phyloP scores from a whole-genome alignment of 1,139 yeast genomes.

The Yamadazyma mexicana region DNA sequence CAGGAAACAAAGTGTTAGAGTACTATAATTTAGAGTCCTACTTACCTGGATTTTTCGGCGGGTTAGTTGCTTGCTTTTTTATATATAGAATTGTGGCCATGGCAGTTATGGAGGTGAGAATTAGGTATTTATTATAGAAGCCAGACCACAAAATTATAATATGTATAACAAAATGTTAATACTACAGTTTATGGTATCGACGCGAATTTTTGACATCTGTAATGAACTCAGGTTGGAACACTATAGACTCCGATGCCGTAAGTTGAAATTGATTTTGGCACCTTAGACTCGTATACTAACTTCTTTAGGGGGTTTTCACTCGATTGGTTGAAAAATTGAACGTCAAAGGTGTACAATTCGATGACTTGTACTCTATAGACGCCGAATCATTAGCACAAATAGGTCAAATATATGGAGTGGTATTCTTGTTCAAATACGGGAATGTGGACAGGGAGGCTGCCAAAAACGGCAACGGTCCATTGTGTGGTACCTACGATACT shows the following conservation, averaged over 20 bases:
- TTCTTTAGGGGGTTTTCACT: constrained; percentile 59
- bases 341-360: constrained; percentile 58
- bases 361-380: constrained; percentile 60
- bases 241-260: constrained; percentile 71
- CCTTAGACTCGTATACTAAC: constrained; percentile 13
- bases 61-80: constrained; percentile 35
- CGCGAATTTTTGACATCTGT: too few species aligned
- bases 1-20: constrained; percentile 38
- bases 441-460: constrained; percentile 34
- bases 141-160: too few species aligned
- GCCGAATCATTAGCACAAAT: constrained; percentile 38
- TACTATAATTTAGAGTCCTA: constrained; percentile 31
- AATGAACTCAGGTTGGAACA: constrained; percentile 53
- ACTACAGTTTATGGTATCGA: too few species aligned
- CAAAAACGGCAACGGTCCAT: constrained; percentile 29
- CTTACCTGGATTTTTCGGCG: constrained; percentile 36
- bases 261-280: too few species aligned
- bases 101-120: constrained; percentile 25
- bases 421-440: constrained; percentile 65
- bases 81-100: constrained; percentile 35
- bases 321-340: constrained; percentile 61
- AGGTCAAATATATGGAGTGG: constrained; percentile 57
- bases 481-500: constrained; percentile 47
- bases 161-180: too few species aligned
- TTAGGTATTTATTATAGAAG: constrained; percentile 21